Percentiles rank a stretch among this genome's conserved stretches.
Conservation (phyloP, 352 stramenopile species). For the Phytophthora cactorum region DNA sequence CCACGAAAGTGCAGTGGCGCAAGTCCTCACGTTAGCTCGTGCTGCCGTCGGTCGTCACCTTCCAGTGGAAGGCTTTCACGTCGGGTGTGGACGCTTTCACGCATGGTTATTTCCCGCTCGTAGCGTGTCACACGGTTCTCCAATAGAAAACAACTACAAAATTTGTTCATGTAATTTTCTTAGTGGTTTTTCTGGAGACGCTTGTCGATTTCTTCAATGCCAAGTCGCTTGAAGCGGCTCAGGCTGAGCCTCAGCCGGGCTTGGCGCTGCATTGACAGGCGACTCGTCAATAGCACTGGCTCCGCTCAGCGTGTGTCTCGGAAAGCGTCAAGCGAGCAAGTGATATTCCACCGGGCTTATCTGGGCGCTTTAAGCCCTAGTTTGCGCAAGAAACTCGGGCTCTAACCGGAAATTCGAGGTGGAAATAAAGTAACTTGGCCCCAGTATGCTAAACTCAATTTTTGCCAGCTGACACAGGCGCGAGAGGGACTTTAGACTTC, state of each 20-base stretch:
- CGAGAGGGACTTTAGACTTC: not conserved
- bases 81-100: not conserved
- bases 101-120: conserved; percentile 5
- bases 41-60: conserved; percentile 19
- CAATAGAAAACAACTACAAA: not conserved
- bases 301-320: conserved; percentile 4
- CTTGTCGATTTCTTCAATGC: not conserved
- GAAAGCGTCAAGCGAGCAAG: conserved; percentile 17
- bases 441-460: conserved; percentile 16
- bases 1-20: conserved; percentile 17
- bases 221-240: not conserved
- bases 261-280: conserved; percentile 6
- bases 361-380: conserved; percentile 15
- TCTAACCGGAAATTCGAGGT: conserved; percentile 10
- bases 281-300: not conserved
- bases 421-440: conserved; percentile 16
- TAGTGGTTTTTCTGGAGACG: no score
- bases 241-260: not conserved
- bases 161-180: no score
- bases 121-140: conserved; percentile 16
- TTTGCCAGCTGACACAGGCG: conserved; percentile 20
- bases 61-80: not conserved
- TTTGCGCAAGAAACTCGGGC: conserved; percentile 10
- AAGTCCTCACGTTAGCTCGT: conserved; percentile 9
- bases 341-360: conserved; percentile 23